Base-by-base conservation (phyloP, 345 rosid species). In the Raphanus raphanistrum region DNA sequence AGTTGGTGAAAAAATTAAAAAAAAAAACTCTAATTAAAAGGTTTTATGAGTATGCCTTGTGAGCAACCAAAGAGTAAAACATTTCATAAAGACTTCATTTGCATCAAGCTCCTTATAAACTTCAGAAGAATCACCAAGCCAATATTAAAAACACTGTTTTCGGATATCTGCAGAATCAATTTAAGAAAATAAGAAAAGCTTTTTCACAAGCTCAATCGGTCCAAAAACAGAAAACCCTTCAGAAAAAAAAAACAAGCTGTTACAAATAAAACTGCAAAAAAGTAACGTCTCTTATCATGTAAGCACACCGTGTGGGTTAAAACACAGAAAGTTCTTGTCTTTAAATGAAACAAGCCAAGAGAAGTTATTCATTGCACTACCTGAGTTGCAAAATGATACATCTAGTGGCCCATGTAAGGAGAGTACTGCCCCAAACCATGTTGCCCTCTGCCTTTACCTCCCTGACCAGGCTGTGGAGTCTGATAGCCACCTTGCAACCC, bases 101-200 rank as follows among this genome's bases (percentile, higher is more conserved):
- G 93, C 92, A 87, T 70, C 87, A 84, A 84, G 90, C 89, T 80
- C 93, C 94, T 75, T 79, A 75, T 82, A 84, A 90, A 90, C 92
- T 85, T 92, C 90, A 84, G 92, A 91, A 87, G 87, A 88, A 85
- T 86, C 97, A 86, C 86, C 94, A 87, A 80, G 86, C 86, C 92
- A 88, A 85, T 83, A 85, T 76, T 82, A 86, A 90, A 21, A 94
- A 87, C 82, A 89, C 81, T 89, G 92, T 84, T 82, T 87, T 91
- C 81, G 68, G 82, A 80, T 77, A 91, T 94, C 97, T 92, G 98
- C 98, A 92, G 85, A 92, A 79, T 79, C 81, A 90, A 79, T 77
- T 70, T 80, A 78, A 74, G 55, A 78, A 88, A 84, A 75, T 82
- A 78, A 83, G 79, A 88, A 70, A 81, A 82, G 61, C 10, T 1